Evolutionary conservation across 179 eudicot species (phyloP).

Genomic region (Actinidia arguta): DNA sequence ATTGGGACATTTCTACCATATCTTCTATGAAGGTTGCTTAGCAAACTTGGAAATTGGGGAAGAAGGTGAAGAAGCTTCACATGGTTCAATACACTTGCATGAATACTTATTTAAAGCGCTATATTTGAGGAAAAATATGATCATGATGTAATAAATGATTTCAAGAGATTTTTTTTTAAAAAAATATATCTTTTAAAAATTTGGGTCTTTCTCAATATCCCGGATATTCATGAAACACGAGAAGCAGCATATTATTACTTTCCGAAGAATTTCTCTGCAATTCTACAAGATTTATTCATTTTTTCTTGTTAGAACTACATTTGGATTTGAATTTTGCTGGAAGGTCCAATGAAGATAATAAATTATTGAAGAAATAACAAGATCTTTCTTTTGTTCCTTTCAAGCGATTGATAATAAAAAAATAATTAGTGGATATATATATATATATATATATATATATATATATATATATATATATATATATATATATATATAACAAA

Average conservation of each 20-base stretch:
- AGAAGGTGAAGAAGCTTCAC: slow-evolving; percentile 73
- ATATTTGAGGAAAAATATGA: slow-evolving; percentile 18
- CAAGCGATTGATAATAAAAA: no score
- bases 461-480: no score
- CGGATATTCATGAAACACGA: no score
- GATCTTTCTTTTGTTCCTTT: no score
- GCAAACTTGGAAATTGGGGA: slow-evolving; percentile 69
- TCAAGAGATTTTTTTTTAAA: neutral
- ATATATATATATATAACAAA: neutral
- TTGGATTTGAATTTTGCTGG: no score
- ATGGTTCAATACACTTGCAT: slow-evolving; percentile 63
- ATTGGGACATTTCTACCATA: slow-evolving; percentile 75
- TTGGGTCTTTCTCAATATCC: neutral
- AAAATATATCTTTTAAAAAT: neutral
- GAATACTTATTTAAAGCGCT: slow-evolving; percentile 64
- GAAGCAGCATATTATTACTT: no score
- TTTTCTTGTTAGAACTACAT: neutral
- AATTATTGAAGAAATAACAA: no score
- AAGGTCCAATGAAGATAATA: no score
- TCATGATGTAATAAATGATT: neutral
- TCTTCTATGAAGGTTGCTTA: slow-evolving; percentile 78
- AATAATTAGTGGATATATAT: no score
- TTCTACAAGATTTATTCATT: neutral
- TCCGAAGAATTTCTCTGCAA: no score
- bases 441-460: no score